These are phyloP conservation scores for Colletotrichum sp. DNA, from an alignment of 2,329 filamentous ascomycete species.

Conservation along the genomic window DNA sequence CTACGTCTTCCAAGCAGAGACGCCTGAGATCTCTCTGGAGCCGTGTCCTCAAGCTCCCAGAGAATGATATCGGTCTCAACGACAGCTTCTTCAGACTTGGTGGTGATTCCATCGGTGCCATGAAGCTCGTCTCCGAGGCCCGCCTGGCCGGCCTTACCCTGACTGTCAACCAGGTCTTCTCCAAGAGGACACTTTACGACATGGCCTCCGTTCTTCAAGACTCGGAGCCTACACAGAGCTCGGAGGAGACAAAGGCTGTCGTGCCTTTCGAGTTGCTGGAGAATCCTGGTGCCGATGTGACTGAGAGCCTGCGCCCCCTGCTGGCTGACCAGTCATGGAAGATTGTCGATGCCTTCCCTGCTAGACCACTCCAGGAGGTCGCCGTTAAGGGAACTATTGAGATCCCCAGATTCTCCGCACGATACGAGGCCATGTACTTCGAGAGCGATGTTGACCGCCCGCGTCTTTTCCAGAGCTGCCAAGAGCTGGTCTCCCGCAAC, in stretches of 20 bases:
- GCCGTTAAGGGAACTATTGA: slow-evolving; percentile 64
- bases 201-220: slow-evolving; percentile 57
- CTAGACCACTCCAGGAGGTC: slow-evolving; percentile 63
- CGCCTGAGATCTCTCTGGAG: slow-evolving; percentile 54
- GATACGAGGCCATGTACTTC: slow-evolving; percentile 71
- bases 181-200: slow-evolving; percentile 51
- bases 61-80: slow-evolving; percentile 55
- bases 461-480: slow-evolving; percentile 54
- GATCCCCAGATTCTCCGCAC: slow-evolving; percentile 64
- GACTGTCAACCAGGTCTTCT: slow-evolving; percentile 62
- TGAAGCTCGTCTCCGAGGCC: slow-evolving; percentile 64
- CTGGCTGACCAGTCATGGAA: slow-evolving; percentile 56
- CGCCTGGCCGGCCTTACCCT: slow-evolving; percentile 52
- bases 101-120: slow-evolving; percentile 65
- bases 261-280: slow-evolving; percentile 58
- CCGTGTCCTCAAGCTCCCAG: slow-evolving; percentile 45
- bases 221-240: slow-evolving; percentile 22
- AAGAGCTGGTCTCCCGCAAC: slow-evolving; percentile 62
- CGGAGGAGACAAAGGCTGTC: slow-evolving; percentile 27
- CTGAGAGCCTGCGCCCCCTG: slow-evolving; percentile 48
- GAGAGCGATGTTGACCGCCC: slow-evolving; percentile 52
- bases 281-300: slow-evolving; percentile 46
- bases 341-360: slow-evolving; percentile 62
- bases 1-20: slow-evolving; percentile 46
- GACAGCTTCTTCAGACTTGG: slow-evolving; percentile 67